Evolutionary conservation across 1,284 basidiomycete species (phyloP).

Genomic region (Veloboletus limbatus): DNA sequence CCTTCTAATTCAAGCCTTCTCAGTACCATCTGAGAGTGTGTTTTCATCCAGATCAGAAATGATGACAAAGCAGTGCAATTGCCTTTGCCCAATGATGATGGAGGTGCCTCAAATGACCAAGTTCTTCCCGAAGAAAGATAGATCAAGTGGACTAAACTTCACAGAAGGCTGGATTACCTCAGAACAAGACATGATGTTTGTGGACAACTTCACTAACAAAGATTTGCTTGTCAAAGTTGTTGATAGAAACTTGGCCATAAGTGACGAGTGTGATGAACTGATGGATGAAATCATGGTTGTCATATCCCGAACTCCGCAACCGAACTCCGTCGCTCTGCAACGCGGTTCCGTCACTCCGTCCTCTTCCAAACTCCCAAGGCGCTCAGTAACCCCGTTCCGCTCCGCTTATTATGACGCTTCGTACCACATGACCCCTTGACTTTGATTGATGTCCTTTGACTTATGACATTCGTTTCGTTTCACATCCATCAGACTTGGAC

Average conservation of each 20-base stretch:
- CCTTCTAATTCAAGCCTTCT: constrained; percentile 28
- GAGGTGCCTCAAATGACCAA: constrained; percentile 31
- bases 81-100: constrained; percentile 18
- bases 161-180: not conserved
- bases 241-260: not conserved
- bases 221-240: not conserved
- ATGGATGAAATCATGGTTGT: no score
- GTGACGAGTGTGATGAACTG: not conserved
- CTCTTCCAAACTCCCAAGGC: no score
- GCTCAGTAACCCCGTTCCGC: no score
- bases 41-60: constrained; percentile 35
- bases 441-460: no score
- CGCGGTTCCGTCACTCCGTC: no score
- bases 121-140: constrained; percentile 16
- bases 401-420: no score
- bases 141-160: not conserved
- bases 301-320: no score
- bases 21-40: constrained; percentile 33
- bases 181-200: no score
- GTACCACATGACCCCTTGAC: no score
- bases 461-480: no score
- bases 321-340: no score
- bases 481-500: no score
- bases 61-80: constrained; percentile 12
- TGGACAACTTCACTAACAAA: not conserved